These are phyloP conservation scores for Helotiales sp. DNA, from an alignment of 2,329 filamentous ascomycete genomes.

Conservation along the genomic window DNA sequence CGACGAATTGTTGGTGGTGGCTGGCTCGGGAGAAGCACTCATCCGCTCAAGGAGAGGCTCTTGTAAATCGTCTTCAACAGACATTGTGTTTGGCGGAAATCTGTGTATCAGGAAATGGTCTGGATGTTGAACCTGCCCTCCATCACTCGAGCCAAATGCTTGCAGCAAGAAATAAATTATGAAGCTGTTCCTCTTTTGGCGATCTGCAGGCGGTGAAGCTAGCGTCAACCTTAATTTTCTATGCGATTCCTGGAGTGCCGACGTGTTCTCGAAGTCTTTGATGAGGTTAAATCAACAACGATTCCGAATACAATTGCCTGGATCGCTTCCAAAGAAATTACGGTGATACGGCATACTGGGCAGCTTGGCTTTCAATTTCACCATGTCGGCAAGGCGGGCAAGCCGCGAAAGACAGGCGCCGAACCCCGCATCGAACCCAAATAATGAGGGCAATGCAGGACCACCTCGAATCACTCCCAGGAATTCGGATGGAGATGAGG, in stretches of 20 bases:
- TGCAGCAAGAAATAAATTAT: slow-evolving; percentile 5
- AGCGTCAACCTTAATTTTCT: neutral
- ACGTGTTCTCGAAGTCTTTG: neutral
- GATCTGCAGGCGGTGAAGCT: slow-evolving; percentile 16
- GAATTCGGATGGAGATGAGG: slow-evolving; percentile 33
- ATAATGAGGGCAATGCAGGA: slow-evolving; percentile 10
- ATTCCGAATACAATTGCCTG: neutral
- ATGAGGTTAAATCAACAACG: neutral
- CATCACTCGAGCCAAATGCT: neutral
- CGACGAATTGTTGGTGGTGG: slow-evolving; percentile 16
- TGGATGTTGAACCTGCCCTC: neutral
- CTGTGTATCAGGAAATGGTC: neutral
- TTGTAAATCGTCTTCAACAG: slow-evolving; percentile 35
- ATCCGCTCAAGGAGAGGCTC: slow-evolving; percentile 40
- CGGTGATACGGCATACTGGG: neutral
- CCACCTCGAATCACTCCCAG: slow-evolving; percentile 35
- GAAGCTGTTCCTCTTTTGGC: neutral
- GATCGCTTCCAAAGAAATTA: neutral
- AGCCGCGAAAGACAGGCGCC: slow-evolving; percentile 7
- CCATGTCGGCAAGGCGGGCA: slow-evolving; percentile 11
- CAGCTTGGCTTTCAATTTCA: no score
- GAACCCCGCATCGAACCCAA: slow-evolving; percentile 7
- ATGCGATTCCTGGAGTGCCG: neutral
- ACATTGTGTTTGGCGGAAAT: slow-evolving; percentile 32
- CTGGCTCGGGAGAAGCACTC: slow-evolving; percentile 30